A percentile compares a stretch with the other conserved stretches of the same genome.
phyloP scores from a whole-genome alignment of 768 basidiomycete species.

The Rossbeevera mucosa region DNA sequence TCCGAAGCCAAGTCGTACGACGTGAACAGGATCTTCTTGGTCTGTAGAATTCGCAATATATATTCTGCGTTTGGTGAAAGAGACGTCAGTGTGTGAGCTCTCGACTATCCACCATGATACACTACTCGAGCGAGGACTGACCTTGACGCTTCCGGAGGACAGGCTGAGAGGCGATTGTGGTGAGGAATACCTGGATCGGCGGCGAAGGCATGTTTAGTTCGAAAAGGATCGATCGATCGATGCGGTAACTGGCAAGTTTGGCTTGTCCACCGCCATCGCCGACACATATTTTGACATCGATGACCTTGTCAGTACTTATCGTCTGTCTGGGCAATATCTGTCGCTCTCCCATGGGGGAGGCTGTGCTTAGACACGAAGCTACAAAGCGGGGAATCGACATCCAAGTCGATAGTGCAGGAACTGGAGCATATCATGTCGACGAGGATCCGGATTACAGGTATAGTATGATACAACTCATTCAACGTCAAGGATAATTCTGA shows the following conservation, averaged over 20 bases:
- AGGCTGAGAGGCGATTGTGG: slow-evolving; percentile 83
- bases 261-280: not conserved
- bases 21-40: slow-evolving; percentile 78
- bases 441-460: slow-evolving; percentile 83
- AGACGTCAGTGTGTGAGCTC: not conserved
- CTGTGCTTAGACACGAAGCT: slow-evolving; percentile 69
- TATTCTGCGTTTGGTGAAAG: slow-evolving; percentile 50
- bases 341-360: slow-evolving; percentile 91
- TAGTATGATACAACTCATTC: slow-evolving; percentile 11
- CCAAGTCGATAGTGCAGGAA: slow-evolving; percentile 79
- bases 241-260: not conserved
- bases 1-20: slow-evolving; percentile 86
- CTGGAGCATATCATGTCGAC: slow-evolving; percentile 77
- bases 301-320: slow-evolving; percentile 55
- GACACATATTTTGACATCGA: slow-evolving; percentile 8
- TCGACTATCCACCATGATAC: too few species aligned
- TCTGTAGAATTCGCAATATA: slow-evolving; percentile 74
- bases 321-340: slow-evolving; percentile 86
- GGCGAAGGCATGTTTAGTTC: slow-evolving; percentile 74
- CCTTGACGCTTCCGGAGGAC: slow-evolving; percentile 78
- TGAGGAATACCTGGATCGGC: slow-evolving; percentile 74
- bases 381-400: slow-evolving; percentile 62
- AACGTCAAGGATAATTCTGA: not conserved
- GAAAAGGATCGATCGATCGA: slow-evolving; percentile 3
- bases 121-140: too few species aligned